Conservation (phyloP, 2,329 filamentous ascomycete species). For the Neocucurbitaria cava region DNA sequence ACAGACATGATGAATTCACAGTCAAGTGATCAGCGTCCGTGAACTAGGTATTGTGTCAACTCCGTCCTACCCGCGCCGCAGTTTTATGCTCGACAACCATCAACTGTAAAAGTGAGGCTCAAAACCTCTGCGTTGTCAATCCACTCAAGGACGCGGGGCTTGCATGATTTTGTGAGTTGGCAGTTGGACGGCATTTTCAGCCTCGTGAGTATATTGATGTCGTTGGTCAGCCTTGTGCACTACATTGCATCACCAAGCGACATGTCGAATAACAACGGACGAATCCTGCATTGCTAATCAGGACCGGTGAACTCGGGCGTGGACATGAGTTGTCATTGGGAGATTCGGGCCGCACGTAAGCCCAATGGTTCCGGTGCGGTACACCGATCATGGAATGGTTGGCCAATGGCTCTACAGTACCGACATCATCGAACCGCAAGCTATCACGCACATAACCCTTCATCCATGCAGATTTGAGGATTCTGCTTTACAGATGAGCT, state of each 20-base stretch:
- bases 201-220: slow-evolving; percentile 20
- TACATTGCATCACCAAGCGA: slow-evolving; percentile 4
- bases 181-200: slow-evolving; percentile 27
- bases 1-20: slow-evolving; percentile 20
- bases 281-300: slow-evolving; percentile 1
- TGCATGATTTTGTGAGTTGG: slow-evolving; percentile 33
- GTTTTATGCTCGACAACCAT: slow-evolving; percentile 1
- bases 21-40: neutral
- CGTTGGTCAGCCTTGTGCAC: slow-evolving; percentile 32
- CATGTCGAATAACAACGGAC: neutral
- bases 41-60: neutral
- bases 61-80: neutral
- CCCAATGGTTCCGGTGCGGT: neutral
- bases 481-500: neutral
- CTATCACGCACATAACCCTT: neutral
- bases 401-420: neutral
- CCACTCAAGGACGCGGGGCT: slow-evolving; percentile 9
- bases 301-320: slow-evolving; percentile 6
- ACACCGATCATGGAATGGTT: neutral
- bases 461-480: neutral
- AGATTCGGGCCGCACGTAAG: neutral
- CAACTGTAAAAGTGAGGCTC: slow-evolving; percentile 25
- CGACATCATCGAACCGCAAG: neutral
- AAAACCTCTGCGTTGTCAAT: slow-evolving; percentile 27
- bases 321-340: neutral